Evolutionary conservation across 768 basidiomycete species (phyloP), one percentile per base, ranked within the genome.

Genomic region (Pleurotus eryngii): DNA sequence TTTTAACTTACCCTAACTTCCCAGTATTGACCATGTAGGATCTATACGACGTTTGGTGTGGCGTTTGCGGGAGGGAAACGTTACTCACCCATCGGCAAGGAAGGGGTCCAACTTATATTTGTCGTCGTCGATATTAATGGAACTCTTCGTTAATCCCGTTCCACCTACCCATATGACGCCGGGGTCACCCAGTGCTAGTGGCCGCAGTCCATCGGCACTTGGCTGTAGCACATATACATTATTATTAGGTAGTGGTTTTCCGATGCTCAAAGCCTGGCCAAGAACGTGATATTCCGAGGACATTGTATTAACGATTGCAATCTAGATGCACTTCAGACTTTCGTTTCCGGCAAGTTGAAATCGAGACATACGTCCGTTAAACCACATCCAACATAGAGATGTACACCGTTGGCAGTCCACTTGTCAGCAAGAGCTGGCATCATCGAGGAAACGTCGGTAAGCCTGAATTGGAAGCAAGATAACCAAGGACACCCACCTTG

Each of bases 1-100:
- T 24, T n/a, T 35, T 5, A 17, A 37, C 15, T 35, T 30, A 50
- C 49, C 76, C 82, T 7, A 85, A 71, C 64, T 85, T 84, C 2
- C 83, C 82, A 20, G 84, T 86, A 60, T 84, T 84, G 65, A 83
- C 84, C 84, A 86, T 86, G 64, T 77, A 69, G n/a, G n/a, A n/a
- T 35, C 27, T 46, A 45, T n/a, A 5, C 30, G 43, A 43, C 14
- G 62, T 77, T 56, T 56, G 80, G 43, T 45, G 7, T 1, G 43
- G 14, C 20, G 30, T 4, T 4, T 20, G 42, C 47, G 20, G 27
- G 7, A 15, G 15, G 20, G 15, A 18, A 18, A 35, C 20, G 9
- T n/a, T 12, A 35, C 49, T 26, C 14, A 50, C 49, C 79, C 76
- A 62, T 77, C 70, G 54, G 71, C 71, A 27, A 70, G 58, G 67